Conservation (phyloP, 2,329 filamentous ascomycete species). For the Penicillium brasilianum region DNA sequence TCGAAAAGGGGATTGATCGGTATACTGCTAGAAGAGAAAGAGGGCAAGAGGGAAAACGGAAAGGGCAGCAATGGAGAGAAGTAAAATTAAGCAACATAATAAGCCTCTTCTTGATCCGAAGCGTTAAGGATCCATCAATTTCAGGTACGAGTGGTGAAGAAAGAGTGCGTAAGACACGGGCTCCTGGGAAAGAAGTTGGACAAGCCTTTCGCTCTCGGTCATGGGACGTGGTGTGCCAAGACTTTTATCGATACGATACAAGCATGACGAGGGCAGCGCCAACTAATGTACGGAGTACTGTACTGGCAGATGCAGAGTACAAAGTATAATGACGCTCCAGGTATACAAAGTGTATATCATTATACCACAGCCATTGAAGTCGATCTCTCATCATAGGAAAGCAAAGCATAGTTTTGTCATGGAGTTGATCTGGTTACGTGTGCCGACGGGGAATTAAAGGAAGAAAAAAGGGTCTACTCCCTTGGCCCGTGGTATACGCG, state of each 20-base stretch:
- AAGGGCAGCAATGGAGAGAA: neutral
- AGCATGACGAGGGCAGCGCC: neutral
- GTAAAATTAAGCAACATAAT: slow-evolving; percentile 1
- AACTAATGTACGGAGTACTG: too few species aligned
- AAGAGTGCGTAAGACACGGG: neutral
- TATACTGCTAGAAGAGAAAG: too few species aligned
- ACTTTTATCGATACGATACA: neutral
- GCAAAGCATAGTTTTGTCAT: neutral
- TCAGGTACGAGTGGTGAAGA: neutral
- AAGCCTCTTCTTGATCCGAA: slow-evolving; percentile 1
- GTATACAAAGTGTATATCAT: neutral
- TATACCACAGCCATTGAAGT: neutral
- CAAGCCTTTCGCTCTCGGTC: slow-evolving; percentile 8
- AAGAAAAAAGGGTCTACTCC: slow-evolving; percentile 37
- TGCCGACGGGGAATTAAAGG: slow-evolving; percentile 6
- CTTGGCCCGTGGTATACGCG: slow-evolving; percentile 43
- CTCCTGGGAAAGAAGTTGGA: neutral
- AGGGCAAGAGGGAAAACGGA: neutral
- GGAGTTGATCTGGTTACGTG: slow-evolving; percentile 2
- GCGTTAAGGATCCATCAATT: neutral
- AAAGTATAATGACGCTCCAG: neutral
- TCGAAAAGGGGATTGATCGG: neutral
- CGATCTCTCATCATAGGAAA: too few species aligned
- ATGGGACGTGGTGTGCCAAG: slow-evolving; percentile 3
- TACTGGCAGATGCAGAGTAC: neutral